These are phyloP conservation scores for Aspergillus avenaceus DNA, from an alignment of 495 filamentous ascomycete species.

Conservation along the genomic window DNA sequence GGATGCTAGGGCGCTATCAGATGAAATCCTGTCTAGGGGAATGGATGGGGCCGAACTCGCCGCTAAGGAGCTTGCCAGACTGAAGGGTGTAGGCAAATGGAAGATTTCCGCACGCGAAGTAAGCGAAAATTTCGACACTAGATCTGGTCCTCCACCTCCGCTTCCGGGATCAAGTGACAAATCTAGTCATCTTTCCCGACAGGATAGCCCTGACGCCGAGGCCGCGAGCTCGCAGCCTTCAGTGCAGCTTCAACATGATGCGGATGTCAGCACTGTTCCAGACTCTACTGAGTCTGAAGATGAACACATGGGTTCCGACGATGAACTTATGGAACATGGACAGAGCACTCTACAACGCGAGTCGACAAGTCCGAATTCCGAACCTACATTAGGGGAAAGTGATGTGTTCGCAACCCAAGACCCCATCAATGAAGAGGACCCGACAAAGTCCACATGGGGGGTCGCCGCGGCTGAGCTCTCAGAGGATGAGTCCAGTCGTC, in stretches of 20 bases:
- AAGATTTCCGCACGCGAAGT: constrained; percentile 76
- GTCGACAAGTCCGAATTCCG: not conserved
- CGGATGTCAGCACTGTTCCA: not conserved
- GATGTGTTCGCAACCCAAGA: not conserved
- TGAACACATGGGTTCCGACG: not conserved
- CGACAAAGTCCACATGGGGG: constrained; percentile 29
- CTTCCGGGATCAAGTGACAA: constrained; percentile 39
- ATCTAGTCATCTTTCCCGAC: constrained; percentile 31
- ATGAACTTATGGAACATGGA: constrained; percentile 1
- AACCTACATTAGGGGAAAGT: not conserved
- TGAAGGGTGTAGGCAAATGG: constrained; percentile 84
- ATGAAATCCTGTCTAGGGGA: constrained; percentile 66
- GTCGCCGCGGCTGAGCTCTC: constrained; percentile 55
- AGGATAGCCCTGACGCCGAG: constrained; percentile 16
- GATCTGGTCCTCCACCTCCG: constrained; percentile 43
- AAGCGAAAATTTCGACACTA: constrained; percentile 68
- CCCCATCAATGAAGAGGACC: not conserved
- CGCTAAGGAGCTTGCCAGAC: constrained; percentile 73
- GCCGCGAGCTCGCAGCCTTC: constrained; percentile 35
- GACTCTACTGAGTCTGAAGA: constrained; percentile 3
- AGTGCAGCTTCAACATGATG: not conserved
- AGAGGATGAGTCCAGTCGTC: constrained; percentile 44
- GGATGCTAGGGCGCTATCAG: constrained; percentile 63
- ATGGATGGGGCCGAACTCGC: constrained; percentile 78
- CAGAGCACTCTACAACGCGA: not conserved